Evolutionary conservation across 2,329 filamentous ascomycete genomes (phyloP).

Genomic region (Cylindrodendrum hubeiense): DNA sequence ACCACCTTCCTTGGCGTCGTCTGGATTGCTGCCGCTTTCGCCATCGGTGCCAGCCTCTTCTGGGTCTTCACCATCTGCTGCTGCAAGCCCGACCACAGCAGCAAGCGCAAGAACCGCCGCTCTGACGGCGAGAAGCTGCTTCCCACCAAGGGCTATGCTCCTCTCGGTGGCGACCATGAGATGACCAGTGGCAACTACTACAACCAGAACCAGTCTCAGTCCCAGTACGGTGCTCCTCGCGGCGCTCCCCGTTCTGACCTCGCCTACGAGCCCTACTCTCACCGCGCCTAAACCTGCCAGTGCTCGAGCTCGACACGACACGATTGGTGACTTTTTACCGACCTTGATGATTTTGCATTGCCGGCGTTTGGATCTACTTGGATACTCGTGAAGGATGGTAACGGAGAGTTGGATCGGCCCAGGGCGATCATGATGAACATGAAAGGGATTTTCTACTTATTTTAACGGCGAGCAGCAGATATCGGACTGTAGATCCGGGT

Average conservation of each 20-base stretch:
- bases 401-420: conserved; percentile 9
- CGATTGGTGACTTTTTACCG: conserved; percentile 29
- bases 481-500: conserved; percentile 24
- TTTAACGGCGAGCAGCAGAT: conserved; percentile 18
- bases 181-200: conserved; percentile 54
- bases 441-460: conserved; percentile 14
- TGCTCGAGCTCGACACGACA: conserved; percentile 30
- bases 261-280: conserved; percentile 75
- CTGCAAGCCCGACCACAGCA: conserved; percentile 60
- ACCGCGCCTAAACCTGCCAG: conserved; percentile 58
- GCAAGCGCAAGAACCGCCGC: conserved; percentile 50
- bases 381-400: conserved; percentile 20
- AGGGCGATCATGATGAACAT: conserved; percentile 17
- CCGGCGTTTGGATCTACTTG: conserved; percentile 41
- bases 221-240: conserved; percentile 52
- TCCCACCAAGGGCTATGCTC: conserved; percentile 56
- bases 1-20: conserved; percentile 76
- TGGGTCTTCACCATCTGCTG: conserved; percentile 95
- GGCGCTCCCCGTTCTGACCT: conserved; percentile 61
- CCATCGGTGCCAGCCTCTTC: conserved; percentile 82
- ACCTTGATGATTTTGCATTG: conserved; percentile 44
- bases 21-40: conserved; percentile 86
- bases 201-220: conserved; percentile 48
- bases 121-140: conserved; percentile 65
- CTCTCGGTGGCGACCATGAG: conserved; percentile 50